Base-by-base conservation (phyloP, 2,329 filamentous ascomycete species). In the Exophiala sp. region DNA sequence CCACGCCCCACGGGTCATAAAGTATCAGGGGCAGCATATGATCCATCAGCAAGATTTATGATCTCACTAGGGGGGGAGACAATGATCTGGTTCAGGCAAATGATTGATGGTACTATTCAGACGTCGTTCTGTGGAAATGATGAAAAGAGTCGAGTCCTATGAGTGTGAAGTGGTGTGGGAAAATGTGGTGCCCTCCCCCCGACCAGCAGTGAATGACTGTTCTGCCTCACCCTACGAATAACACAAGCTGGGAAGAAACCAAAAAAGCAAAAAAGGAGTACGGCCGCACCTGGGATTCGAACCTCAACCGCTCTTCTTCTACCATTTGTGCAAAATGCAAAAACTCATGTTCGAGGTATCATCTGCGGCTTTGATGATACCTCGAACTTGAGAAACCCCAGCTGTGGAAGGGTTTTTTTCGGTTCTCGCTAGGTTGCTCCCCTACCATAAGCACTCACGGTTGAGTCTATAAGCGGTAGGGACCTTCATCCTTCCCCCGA, bases 391-490 rank as follows among this genome's bases (percentile, higher is more conserved):
- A 23, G 37, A 21, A 39, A 39, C 16, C 21, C 37, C 37, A 16
- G 30, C 14, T n/a, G 30, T 34, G 10, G 21, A 39, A 7, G 37
- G 37, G 37, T 39, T 39, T 39, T 39, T 39, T 39, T 21, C 37
- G 16, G 37, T 21, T 39, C 10, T 34, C 37, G 21, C 10, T 16
- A 39, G 37, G 21, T 23, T 39, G 37, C n/a, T 35, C 37, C 21
- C 37, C 37, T 39, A 21, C 37, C 37, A 19, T 39, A 39, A 8
- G 37, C 37, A 39, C 16, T 39, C 30, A 34, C 30, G 30, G 30
- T 34, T 34, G 37, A 23, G 37, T 7, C 21, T 8, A 23, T 39
- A 13, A 10, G 10, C 8, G 37, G 16, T 21, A 39, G 37, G 37
- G 37, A 39, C 37, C 21, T 23, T 39, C 37, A 18, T 39, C 37